Evolutionary conservation across 1,284 basidiomycete species (phyloP), one percentile per base, ranked within the genome.

Genomic region (Cryptococcus amylolentus): DNA sequence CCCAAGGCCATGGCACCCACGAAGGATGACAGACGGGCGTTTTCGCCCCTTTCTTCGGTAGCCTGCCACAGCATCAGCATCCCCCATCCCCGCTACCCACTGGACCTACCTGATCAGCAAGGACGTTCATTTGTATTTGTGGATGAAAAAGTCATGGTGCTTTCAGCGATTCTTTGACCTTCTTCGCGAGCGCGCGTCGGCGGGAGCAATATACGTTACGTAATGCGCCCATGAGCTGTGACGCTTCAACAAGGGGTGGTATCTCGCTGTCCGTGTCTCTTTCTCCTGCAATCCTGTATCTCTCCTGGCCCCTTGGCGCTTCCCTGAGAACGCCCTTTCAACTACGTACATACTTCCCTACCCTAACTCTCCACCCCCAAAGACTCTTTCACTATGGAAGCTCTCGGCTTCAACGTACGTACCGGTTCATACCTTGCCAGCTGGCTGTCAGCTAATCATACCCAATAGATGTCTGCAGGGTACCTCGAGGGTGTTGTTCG

Each of bases 21-120:
- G 77, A 98, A 98, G 4, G 93, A 96, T 4, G 93, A 93, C 67
- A 99, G 87, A 79, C 96, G 92, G 65, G 95, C 92, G 83, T 94
- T 95, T 81, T 98, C 94, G n/a, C 91, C 92, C 73, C 92, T 89
- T 80, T 98, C 94, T 79, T 97, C 92, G 23, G 92, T 94, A 39
- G 93, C 93, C 89, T 95, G 23, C 14, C 5, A 31, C 13, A 35
- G 5, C 26, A 47, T 55, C 49, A n/a, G 23, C 23, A 23, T 23
- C 23, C 23, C 23, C 23, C 3, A 23, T 3, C 23, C 23, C 23
- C 3, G 23, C 23, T 43, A 8, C 28, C 10, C 38, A 45, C 23
- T 42, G 23, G 23, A 72, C 75, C 23, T 43, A 77, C 76, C 65
- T 78, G 73, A 55, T 78, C 77, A 56, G 77, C 75, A 57, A 73